Evolutionary conservation across 1,139 yeast species (phyloP).

Genomic region (Magnusiomyces paraingens): DNA sequence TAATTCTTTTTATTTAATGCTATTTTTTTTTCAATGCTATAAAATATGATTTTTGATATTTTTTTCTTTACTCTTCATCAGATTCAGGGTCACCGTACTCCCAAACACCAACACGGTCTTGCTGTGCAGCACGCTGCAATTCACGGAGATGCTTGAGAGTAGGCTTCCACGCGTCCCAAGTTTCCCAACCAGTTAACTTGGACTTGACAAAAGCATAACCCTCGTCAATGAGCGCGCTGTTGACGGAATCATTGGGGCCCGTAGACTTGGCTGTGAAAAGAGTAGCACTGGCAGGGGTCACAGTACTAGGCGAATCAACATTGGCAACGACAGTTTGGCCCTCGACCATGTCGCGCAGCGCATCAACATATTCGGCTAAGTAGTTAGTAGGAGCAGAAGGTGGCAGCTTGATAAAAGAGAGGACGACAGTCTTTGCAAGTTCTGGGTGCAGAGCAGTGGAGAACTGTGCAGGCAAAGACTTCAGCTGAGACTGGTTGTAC

Average conservation of each 20-base stretch:
- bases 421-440: conserved; percentile 52
- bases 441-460: conserved; percentile 40
- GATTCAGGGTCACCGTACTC: conserved; percentile 71
- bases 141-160: conserved; percentile 34
- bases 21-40: neutral
- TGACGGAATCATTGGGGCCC: conserved; percentile 57
- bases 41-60: neutral
- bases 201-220: conserved; percentile 63
- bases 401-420: conserved; percentile 56
- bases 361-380: conserved; percentile 51
- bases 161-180: conserved; percentile 21
- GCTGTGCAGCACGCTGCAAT: conserved; percentile 46
- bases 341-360: conserved; percentile 48
- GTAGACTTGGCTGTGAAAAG: conserved; percentile 55
- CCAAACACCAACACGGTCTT: conserved; percentile 64
- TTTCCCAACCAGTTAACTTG: conserved; percentile 33
- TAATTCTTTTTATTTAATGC: too few relatives aligned
- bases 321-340: conserved; percentile 57
- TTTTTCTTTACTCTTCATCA: conserved; percentile 38
- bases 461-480: conserved; percentile 52
- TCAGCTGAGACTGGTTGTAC: conserved; percentile 43
- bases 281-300: conserved; percentile 41
- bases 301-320: conserved; percentile 36
- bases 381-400: conserved; percentile 55
- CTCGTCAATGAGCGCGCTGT: conserved; percentile 52